Percentiles rank a stretch among this genome's conserved stretches.
These are phyloP conservation scores for Penicillium tannophilum DNA, from an alignment of 495 filamentous ascomycete species.

Conservation along the genomic window DNA sequence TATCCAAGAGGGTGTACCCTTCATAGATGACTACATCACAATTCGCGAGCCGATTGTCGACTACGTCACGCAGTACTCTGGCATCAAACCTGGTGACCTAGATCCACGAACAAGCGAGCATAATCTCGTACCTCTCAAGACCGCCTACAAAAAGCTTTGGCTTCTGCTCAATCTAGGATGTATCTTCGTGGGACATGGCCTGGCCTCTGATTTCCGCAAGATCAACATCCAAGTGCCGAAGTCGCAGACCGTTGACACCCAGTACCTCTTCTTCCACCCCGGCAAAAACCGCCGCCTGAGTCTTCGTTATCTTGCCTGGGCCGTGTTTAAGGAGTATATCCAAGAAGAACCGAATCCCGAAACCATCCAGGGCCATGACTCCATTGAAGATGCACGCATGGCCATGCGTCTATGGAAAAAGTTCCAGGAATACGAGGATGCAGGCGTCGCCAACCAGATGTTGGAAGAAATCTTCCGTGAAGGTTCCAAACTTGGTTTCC, in stretches of 20 bases:
- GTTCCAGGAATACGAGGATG: slow-evolving; percentile 84
- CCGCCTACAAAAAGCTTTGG: slow-evolving; percentile 97
- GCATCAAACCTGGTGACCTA: slow-evolving; percentile 82
- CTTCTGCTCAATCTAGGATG: slow-evolving; percentile 92
- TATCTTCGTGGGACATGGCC: slow-evolving; percentile 88
- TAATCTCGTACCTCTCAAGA: slow-evolving; percentile 82
- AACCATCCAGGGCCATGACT: slow-evolving; percentile 68
- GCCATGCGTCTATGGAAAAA: slow-evolving; percentile 89
- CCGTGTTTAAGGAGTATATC: slow-evolving; percentile 85
- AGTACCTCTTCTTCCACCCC: slow-evolving; percentile 76
- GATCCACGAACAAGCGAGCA: slow-evolving; percentile 72
- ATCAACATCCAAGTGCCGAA: slow-evolving; percentile 97
- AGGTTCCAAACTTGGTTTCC: slow-evolving; percentile 71
- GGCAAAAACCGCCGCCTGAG: slow-evolving; percentile 72
- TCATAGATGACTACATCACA: slow-evolving; percentile 96
- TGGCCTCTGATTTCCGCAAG: slow-evolving; percentile 92
- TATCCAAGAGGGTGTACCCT: slow-evolving; percentile 73
- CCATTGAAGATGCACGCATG: slow-evolving; percentile 88
- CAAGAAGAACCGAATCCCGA: slow-evolving; percentile 68
- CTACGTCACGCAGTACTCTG: slow-evolving; percentile 90
- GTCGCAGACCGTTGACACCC: slow-evolving; percentile 89
- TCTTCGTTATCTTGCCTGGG: slow-evolving; percentile 85
- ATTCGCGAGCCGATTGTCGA: slow-evolving; percentile 92
- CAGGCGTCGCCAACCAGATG: slow-evolving; percentile 72
- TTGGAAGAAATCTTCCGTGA: slow-evolving; percentile 79